phyloP scores from a whole-genome alignment of 2,329 filamentous ascomycete species.

The Torrubiella hemipterigena region DNA sequence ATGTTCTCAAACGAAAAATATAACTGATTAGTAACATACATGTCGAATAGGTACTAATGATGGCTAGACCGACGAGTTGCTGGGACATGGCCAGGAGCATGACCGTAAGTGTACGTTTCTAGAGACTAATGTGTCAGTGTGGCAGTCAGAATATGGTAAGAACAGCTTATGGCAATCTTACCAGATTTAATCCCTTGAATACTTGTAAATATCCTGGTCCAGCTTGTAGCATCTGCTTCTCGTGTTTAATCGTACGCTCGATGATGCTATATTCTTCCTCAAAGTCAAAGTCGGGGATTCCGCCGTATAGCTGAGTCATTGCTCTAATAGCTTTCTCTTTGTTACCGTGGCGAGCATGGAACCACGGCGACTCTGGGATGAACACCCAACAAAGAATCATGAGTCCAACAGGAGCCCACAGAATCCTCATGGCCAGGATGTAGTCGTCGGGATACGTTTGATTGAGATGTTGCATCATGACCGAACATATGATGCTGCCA shows the following conservation, averaged over 20 bases:
- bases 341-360: not conserved
- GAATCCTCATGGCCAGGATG: not conserved
- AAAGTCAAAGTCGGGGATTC: not conserved
- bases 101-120: slow-evolving; percentile 1
- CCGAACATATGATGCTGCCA: not conserved
- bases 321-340: not conserved
- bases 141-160: too few relatives aligned
- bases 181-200: not conserved
- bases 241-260: not conserved
- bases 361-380: slow-evolving; percentile 1
- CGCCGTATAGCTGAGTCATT: not conserved
- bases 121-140: not conserved
- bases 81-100: not conserved
- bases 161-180: not conserved
- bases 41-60: slow-evolving; percentile 1
- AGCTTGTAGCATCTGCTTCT: not conserved
- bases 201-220: not conserved
- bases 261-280: slow-evolving; percentile 1
- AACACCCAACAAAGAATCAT: slow-evolving; percentile 1
- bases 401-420: not conserved
- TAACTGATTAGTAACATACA: not conserved
- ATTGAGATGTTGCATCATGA: slow-evolving; percentile 2
- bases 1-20: not conserved
- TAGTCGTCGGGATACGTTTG: not conserved
- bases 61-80: slow-evolving; percentile 1